Evolutionary conservation across 441 rosid species (phyloP).

Genomic region (Populus hybrid): DNA sequence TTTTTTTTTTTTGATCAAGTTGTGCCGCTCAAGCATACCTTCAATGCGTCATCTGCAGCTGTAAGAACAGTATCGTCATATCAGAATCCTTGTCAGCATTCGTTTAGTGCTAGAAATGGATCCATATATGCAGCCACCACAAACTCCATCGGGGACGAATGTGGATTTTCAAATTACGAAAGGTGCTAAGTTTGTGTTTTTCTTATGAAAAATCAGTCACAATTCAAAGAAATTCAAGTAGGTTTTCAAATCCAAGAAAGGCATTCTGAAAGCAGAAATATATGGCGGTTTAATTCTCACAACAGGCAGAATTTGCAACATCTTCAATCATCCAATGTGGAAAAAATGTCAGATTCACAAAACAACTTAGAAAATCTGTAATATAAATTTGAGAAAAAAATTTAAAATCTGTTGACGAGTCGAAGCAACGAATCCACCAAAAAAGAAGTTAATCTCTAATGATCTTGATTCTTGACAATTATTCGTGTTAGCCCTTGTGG

Average conservation of each 20-base stretch:
- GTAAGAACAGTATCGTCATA: too few relatives aligned
- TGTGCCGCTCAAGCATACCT: too few relatives aligned
- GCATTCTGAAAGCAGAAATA: neutral
- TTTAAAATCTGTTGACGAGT: neutral
- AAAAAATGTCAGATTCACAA: neutral
- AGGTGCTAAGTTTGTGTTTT: too few relatives aligned
- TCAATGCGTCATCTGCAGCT: too few relatives aligned
- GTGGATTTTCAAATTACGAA: too few relatives aligned
- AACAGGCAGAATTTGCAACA: neutral
- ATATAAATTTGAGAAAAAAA: neutral
- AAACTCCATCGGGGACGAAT: too few relatives aligned
- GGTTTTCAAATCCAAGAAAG: neutral
- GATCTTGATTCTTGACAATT: too few relatives aligned
- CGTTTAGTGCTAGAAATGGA: too few relatives aligned
- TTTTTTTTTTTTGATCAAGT: too few relatives aligned
- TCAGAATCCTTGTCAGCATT: too few relatives aligned
- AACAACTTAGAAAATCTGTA: neutral
- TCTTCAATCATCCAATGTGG: neutral
- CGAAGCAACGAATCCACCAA: neutral
- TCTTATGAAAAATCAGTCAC: neutral
- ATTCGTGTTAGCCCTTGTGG: too few relatives aligned
- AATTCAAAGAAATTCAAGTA: neutral
- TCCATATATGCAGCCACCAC: too few relatives aligned
- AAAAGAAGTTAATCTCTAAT: neutral
- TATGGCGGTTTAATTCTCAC: neutral